These are phyloP conservation scores for Diplotaxis tenuifolia DNA, from an alignment of 345 rosid species.

Conservation along the genomic window DNA sequence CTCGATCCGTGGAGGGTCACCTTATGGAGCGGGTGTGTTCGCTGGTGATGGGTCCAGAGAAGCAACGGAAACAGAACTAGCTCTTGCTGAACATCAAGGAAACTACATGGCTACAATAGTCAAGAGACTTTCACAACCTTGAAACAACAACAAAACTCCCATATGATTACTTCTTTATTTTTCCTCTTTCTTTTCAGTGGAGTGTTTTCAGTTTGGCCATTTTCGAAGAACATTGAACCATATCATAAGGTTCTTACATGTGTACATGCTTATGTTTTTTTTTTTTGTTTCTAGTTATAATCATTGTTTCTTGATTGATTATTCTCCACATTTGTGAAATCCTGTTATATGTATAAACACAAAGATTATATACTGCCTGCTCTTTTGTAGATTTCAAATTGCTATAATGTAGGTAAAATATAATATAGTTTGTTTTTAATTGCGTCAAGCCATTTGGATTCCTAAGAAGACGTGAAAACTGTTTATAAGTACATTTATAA, in stretches of 20 bases:
- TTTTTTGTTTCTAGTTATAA: too few species aligned
- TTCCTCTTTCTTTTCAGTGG: conserved; percentile 1
- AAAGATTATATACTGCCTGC: too few species aligned
- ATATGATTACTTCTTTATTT: background rate
- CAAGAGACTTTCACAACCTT: conserved; percentile 54
- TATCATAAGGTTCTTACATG: too few species aligned
- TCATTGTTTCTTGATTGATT: too few species aligned
- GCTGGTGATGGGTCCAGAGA: conserved; percentile 80
- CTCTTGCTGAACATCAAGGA: conserved; percentile 80
- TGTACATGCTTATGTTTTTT: background rate
- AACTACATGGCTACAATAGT: conserved; percentile 68
- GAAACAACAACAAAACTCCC: background rate
- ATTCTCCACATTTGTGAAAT: too few species aligned
- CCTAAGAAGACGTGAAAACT: background rate
- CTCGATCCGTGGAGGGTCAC: conserved; percentile 69
- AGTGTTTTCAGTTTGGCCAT: background rate
- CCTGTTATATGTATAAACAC: too few species aligned
- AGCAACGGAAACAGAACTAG: conserved; percentile 63
- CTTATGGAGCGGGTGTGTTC: conserved; percentile 71
- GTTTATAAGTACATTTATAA: background rate
- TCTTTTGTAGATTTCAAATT: background rate
- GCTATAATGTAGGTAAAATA: background rate
- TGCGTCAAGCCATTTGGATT: background rate
- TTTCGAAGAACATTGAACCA: too few species aligned
- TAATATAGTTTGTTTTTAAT: background rate